Base-by-base conservation (phyloP, 495 filamentous ascomycete genomes). In the Massariosphaeria phaeospora region DNA sequence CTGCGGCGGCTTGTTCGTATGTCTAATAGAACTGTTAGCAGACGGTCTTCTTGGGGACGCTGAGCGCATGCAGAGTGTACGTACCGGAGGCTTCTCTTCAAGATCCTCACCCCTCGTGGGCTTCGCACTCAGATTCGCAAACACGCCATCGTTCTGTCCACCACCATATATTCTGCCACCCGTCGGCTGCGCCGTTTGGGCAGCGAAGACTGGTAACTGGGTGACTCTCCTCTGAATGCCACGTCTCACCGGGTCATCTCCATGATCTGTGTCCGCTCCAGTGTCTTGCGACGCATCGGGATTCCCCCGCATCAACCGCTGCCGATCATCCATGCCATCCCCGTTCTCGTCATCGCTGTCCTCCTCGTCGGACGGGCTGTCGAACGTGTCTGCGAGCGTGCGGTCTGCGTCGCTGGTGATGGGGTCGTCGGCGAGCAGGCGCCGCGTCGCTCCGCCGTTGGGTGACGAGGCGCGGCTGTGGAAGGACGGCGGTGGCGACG, bases 1-100 rank as follows among this genome's bases (percentile, higher is more conserved):
- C 93, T 15, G 91, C 91, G 9, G 93, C 93, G 6, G 93, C 93
- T 82, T 96, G 90, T 78, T 98, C 94, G 73, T 98, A 98, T 18
- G 91, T 88, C 90, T 97, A 57, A 40, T 21, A 18, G 3, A 51
- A 72, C 67, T 74, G 71, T 66, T 52, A 67, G 51, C 33, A 34
- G 15, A 13, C 18, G 20, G 30, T 52, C 26, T 30, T n/a, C 18
- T 10, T 7, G 18, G 30, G 36, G 8, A 41, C 30, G 48, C 42
- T n/a, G 1, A 48, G 8, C 17, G 24, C 25, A 49, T 18, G 53
- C 35, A 55, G 29, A 31, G 23, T 51, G 35, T 56, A 84, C 87
- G 58, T 82, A 95, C 91, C 45, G 93, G 93, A 75, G 93, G 93
- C 66, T 87, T 76, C 70, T 97, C 91, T 61, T 91, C 88, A 55